phyloP scores from a whole-genome alignment of 768 basidiomycete genomes.

The Tricholoma terreum region DNA sequence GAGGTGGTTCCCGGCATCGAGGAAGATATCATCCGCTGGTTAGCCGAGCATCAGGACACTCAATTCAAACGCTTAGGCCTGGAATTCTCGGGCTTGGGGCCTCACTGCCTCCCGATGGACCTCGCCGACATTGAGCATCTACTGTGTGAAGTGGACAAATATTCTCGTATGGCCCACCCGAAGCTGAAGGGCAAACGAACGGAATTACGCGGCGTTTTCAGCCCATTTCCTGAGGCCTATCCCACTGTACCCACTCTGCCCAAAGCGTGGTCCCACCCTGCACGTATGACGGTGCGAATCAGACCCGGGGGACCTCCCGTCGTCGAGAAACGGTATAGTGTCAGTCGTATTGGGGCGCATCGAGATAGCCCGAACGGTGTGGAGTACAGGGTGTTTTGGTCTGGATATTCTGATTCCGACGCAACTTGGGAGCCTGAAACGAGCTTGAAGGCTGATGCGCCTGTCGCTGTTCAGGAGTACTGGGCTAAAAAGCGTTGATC shows the following conservation, averaged over 20 bases:
- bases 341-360: conserved; percentile 36
- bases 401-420: conserved; percentile 46
- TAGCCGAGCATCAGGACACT: conserved; percentile 53
- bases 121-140: conserved; percentile 77
- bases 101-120: conserved; percentile 47
- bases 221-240: conserved; percentile 21
- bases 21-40: conserved; percentile 60
- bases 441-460: conserved; percentile 47
- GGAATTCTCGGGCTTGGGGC: conserved; percentile 49
- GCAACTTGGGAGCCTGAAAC: conserved; percentile 59
- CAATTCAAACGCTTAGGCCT: conserved; percentile 63
- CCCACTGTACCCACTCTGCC: conserved; percentile 38
- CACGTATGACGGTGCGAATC: conserved; percentile 40
- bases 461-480: conserved; percentile 42
- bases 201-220: conserved; percentile 38
- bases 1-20: conserved; percentile 37
- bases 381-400: conserved; percentile 54
- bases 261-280: conserved; percentile 53
- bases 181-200: conserved; percentile 39
- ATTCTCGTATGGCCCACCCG: conserved; percentile 57
- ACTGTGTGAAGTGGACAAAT: conserved; percentile 79
- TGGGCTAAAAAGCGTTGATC: conserved; percentile 9
- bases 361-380: conserved; percentile 30
- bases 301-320: conserved; percentile 31
- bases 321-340: conserved; percentile 44